phyloP scores from a whole-genome alignment of 371 early-diverging fungal species.

The Mucor mucedo region DNA sequence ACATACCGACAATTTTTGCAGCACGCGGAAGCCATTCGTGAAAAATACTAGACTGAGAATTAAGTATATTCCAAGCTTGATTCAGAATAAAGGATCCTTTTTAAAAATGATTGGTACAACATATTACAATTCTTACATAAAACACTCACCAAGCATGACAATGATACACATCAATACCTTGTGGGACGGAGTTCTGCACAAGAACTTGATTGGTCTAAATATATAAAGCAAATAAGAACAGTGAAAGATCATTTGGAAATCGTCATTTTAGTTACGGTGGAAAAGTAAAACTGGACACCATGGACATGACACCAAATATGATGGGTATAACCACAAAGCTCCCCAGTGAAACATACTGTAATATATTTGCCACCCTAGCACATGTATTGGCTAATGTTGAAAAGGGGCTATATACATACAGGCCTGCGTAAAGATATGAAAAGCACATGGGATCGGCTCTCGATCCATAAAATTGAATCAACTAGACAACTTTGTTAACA shows the following conservation, averaged over 20 bases:
- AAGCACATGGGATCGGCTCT: constrained; percentile 52
- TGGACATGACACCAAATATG: constrained; percentile 41
- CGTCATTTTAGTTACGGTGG: constrained; percentile 35
- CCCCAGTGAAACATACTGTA: constrained; percentile 46
- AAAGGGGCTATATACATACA: constrained; percentile 41
- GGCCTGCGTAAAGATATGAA: constrained; percentile 49
- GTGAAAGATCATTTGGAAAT: too few species aligned
- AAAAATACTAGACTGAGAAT: constrained; percentile 49
- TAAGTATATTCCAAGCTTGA: constrained; percentile 56
- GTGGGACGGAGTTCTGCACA: constrained; percentile 51
- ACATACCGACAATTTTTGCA: constrained; percentile 49
- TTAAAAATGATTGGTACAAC: not conserved
- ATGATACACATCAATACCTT: constrained; percentile 49
- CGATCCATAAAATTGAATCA: constrained; percentile 45
- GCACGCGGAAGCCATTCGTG: constrained; percentile 52
- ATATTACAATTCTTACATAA: not conserved
- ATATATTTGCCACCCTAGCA: constrained; percentile 19
- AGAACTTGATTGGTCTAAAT: constrained; percentile 46
- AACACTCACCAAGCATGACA: constrained; percentile 45
- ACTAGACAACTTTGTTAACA: constrained; percentile 13
- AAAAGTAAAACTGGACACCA: constrained; percentile 33
- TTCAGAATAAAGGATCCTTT: constrained; percentile 55
- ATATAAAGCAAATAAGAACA: not conserved
- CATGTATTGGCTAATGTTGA: constrained; percentile 37
- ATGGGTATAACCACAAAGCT: constrained; percentile 46